Percentiles rank a stretch among this genome's conserved stretches.
phyloP scores from a whole-genome alignment of 805 yeast species.

The Kodamaea neixiangensis region DNA sequence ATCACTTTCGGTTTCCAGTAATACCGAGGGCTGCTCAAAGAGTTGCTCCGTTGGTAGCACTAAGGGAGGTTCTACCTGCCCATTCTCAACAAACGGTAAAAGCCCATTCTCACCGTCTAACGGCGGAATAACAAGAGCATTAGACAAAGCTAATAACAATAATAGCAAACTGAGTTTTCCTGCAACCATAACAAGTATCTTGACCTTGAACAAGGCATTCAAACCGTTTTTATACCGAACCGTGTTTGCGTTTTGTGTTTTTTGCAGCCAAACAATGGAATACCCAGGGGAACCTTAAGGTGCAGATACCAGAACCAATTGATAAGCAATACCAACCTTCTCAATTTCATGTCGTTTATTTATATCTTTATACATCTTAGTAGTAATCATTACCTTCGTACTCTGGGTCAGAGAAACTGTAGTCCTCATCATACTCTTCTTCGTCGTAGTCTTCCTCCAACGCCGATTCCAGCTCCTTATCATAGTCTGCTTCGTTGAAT shows the following conservation, averaged over 20 bases:
- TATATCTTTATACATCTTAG: constrained; percentile 15
- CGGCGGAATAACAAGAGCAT: background rate
- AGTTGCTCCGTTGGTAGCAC: background rate
- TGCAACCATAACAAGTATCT: background rate
- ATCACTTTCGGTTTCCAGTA: background rate
- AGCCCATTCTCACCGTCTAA: background rate
- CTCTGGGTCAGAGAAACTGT: constrained; percentile 29
- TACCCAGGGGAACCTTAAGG: too few relatives aligned
- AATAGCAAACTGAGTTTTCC: background rate
- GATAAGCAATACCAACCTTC: background rate
- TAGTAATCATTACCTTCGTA: constrained; percentile 47
- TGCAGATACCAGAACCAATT: too few relatives aligned
- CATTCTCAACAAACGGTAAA: background rate
- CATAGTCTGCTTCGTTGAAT: constrained; percentile 49
- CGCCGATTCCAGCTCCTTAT: constrained; percentile 37
- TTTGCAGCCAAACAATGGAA: too few relatives aligned
- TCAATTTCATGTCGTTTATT: background rate
- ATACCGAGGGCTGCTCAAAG: background rate
- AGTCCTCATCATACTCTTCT: constrained; percentile 15
- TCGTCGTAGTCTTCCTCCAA: constrained; percentile 24
- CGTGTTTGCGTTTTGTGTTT: background rate
- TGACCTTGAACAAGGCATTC: background rate
- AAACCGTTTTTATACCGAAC: background rate
- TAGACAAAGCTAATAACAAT: background rate
- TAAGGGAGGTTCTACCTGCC: background rate